These are phyloP conservation scores for Cladosporium sp. DNA, from an alignment of 2,329 filamentous ascomycete species.

Conservation along the genomic window DNA sequence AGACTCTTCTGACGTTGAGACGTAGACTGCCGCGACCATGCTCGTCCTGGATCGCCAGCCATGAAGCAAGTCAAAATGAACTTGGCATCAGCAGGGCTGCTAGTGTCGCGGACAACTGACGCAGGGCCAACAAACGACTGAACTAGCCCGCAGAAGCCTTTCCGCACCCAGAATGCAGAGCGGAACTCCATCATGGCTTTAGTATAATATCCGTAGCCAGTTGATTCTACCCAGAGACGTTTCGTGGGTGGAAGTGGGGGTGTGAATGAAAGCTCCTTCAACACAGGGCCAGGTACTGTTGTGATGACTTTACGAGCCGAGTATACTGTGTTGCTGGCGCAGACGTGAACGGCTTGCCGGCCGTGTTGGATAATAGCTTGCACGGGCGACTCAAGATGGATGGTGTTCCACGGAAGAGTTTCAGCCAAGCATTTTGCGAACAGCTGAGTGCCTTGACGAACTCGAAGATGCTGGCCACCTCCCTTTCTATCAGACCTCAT, in stretches of 20 bases:
- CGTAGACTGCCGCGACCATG: constrained; percentile 37
- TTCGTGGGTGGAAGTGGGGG: constrained; percentile 50
- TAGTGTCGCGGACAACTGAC: constrained; percentile 49
- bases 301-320: constrained; percentile 49
- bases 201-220: constrained; percentile 50
- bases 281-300: constrained; percentile 50
- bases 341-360: neutral
- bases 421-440: constrained; percentile 42
- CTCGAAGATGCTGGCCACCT: constrained; percentile 56
- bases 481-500: constrained; percentile 55
- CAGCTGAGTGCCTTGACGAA: constrained; percentile 50
- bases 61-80: constrained; percentile 45
- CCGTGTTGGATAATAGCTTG: constrained; percentile 26
- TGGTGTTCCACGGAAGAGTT: neutral
- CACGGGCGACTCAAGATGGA: constrained; percentile 29
- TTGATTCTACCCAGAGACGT: constrained; percentile 38
- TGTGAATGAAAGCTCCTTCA: constrained; percentile 49
- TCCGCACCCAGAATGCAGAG: constrained; percentile 49
- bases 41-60: constrained; percentile 39
- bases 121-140: constrained; percentile 51
- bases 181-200: constrained; percentile 54
- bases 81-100: constrained; percentile 29
- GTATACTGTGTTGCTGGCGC: neutral
- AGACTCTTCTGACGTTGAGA: constrained; percentile 36
- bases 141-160: constrained; percentile 48